Conservation (phyloP, 1,284 basidiomycete species). For the Trichosporon ovoides region DNA sequence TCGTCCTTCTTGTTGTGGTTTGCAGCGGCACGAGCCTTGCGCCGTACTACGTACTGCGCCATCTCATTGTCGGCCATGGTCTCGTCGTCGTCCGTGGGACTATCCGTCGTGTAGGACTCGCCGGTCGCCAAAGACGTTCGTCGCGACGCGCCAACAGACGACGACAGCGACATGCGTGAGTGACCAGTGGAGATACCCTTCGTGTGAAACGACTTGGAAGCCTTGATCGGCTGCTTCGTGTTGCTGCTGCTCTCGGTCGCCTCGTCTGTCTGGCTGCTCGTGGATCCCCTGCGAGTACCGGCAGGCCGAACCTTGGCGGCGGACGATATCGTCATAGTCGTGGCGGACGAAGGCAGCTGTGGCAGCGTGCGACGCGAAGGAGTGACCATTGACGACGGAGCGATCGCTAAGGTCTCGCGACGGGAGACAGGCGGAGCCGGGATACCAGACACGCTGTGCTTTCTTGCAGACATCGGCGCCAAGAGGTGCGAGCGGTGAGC, state of each 20-base stretch:
- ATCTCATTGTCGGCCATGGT: constrained; percentile 91
- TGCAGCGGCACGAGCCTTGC: constrained; percentile 76
- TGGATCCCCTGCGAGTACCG: constrained; percentile 21
- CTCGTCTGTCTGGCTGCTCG: constrained; percentile 12
- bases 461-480: constrained; percentile 38
- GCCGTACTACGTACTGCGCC: constrained; percentile 84
- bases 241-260: background rate
- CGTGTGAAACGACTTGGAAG: constrained; percentile 39
- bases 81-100: constrained; percentile 82
- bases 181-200: constrained; percentile 26
- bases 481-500: constrained; percentile 39
- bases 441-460: constrained; percentile 20
- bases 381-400: constrained; percentile 18
- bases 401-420: constrained; percentile 12
- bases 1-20: constrained; percentile 67
- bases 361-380: constrained; percentile 61
- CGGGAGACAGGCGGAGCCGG: constrained; percentile 17
- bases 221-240: constrained; percentile 25
- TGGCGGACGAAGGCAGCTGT: constrained; percentile 38
- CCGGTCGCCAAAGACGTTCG: constrained; percentile 34
- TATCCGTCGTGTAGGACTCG: constrained; percentile 49
- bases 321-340: constrained; percentile 40
- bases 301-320: constrained; percentile 33
- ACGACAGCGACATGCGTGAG: constrained; percentile 35
- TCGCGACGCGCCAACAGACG: constrained; percentile 36